phyloP scores from a whole-genome alignment of 306 rosid genomes.

The Malus sieversii region DNA sequence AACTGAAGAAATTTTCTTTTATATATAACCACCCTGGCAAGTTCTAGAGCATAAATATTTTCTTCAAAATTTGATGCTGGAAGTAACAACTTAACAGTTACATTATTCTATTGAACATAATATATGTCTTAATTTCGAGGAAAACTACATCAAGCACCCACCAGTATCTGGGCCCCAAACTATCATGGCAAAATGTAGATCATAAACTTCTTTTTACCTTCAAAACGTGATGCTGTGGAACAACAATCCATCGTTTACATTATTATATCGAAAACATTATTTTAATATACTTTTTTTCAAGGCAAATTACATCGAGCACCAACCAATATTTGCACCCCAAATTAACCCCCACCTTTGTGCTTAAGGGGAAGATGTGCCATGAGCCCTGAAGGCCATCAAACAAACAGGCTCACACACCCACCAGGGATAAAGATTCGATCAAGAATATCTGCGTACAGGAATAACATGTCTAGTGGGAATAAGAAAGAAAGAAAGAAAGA shows the following conservation, averaged over 20 bases:
- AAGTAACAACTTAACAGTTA: background rate
- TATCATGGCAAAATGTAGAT: background rate
- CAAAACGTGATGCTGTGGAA: background rate
- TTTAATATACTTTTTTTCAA: background rate
- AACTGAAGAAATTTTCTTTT: background rate
- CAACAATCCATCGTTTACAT: background rate
- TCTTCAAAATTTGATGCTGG: background rate
- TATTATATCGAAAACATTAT: background rate
- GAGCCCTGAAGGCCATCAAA: background rate
- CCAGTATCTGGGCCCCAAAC: background rate
- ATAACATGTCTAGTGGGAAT: too few species aligned
- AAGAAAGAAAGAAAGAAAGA: too few species aligned
- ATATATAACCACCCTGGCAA: background rate
- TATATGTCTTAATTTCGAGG: background rate
- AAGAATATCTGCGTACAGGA: too few species aligned
- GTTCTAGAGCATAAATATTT: background rate
- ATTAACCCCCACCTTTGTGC: background rate
- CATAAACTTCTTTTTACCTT: background rate
- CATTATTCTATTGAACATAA: background rate
- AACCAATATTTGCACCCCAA: background rate
- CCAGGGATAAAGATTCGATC: too few species aligned
- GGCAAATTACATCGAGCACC: background rate
- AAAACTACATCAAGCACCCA: background rate
- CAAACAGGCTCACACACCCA: too few species aligned
- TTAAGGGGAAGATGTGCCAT: background rate